phyloP scores from a whole-genome alignment of 352 stramenopile species.

The Phytophthora megakarya region DNA sequence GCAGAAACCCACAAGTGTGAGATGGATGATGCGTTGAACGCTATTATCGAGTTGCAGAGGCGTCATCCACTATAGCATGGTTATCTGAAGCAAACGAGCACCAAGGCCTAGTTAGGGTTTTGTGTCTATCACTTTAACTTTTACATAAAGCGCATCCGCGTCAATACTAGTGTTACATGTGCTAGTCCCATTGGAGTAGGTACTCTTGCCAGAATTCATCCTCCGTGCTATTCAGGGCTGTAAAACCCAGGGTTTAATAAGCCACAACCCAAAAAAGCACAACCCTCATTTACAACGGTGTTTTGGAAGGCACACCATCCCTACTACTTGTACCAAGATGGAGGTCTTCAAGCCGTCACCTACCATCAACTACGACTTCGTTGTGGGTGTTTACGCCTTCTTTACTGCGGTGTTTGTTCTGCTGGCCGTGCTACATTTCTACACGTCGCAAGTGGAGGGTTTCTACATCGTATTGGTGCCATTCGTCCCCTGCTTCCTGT shows the following conservation, averaged over 20 bases:
- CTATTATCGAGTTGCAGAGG: not conserved
- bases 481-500: slow-evolving; percentile 84
- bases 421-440: slow-evolving; percentile 66
- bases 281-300: no score
- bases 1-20: not conserved
- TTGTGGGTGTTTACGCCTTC: slow-evolving; percentile 74
- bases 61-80: not conserved
- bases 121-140: slow-evolving; percentile 22
- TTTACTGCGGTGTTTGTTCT: slow-evolving; percentile 64
- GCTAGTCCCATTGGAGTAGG: slow-evolving; percentile 18
- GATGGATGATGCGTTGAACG: slow-evolving; percentile 15
- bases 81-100: slow-evolving; percentile 15
- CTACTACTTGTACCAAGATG: no score
- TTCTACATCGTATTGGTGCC: slow-evolving; percentile 87
- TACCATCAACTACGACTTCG: slow-evolving; percentile 92
- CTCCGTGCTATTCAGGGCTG: no score
- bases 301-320: no score
- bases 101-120: slow-evolving; percentile 21
- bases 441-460: slow-evolving; percentile 69
- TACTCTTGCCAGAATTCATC: slow-evolving; percentile 38
- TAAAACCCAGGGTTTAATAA: no score
- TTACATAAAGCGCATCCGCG: slow-evolving; percentile 20
- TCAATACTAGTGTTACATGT: not conserved
- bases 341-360: slow-evolving; percentile 66
- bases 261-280: no score